These are phyloP conservation scores for Ophiognomonia clavigignenti-juglandacearum DNA, from an alignment of 2,329 filamentous ascomycete species.

Conservation along the genomic window DNA sequence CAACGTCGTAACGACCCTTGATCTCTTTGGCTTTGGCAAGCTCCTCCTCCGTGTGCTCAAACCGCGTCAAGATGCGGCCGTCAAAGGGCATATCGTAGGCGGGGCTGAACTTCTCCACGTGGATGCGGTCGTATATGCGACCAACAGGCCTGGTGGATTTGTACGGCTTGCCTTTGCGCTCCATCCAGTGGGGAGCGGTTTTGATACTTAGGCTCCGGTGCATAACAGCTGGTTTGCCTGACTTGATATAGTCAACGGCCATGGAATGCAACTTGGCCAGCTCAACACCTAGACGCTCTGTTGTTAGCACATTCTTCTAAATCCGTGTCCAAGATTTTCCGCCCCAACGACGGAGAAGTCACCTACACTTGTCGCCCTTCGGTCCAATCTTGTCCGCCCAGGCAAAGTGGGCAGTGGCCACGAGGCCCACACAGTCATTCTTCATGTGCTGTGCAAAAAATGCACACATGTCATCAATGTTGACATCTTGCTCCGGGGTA, in stretches of 20 bases:
- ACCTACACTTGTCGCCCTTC: slow-evolving; percentile 61
- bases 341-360: too few species aligned
- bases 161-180: slow-evolving; percentile 60
- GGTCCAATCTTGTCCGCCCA: slow-evolving; percentile 69
- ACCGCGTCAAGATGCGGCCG: slow-evolving; percentile 62
- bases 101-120: slow-evolving; percentile 51
- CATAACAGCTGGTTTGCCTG: slow-evolving; percentile 72
- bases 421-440: slow-evolving; percentile 73
- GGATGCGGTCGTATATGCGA: slow-evolving; percentile 72
- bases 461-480: slow-evolving; percentile 65
- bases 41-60: slow-evolving; percentile 47
- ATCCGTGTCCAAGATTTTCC: too few species aligned
- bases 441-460: slow-evolving; percentile 95
- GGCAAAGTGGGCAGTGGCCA: slow-evolving; percentile 78
- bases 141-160: slow-evolving; percentile 69
- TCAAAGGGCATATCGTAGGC: slow-evolving; percentile 74
- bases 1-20: slow-evolving; percentile 74
- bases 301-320: slow-evolving; percentile 5
- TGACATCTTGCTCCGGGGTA: slow-evolving; percentile 48
- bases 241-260: slow-evolving; percentile 93
- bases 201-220: slow-evolving; percentile 52
- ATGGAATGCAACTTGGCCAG: slow-evolving; percentile 80
- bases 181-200: slow-evolving; percentile 84
- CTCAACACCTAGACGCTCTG: slow-evolving; percentile 53
- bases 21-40: slow-evolving; percentile 59